Percentiles rank a stretch among this genome's conserved stretches.
phyloP scores from a whole-genome alignment of 2,329 filamentous ascomycete genomes.

The Conoideocrella luteorostrata region DNA sequence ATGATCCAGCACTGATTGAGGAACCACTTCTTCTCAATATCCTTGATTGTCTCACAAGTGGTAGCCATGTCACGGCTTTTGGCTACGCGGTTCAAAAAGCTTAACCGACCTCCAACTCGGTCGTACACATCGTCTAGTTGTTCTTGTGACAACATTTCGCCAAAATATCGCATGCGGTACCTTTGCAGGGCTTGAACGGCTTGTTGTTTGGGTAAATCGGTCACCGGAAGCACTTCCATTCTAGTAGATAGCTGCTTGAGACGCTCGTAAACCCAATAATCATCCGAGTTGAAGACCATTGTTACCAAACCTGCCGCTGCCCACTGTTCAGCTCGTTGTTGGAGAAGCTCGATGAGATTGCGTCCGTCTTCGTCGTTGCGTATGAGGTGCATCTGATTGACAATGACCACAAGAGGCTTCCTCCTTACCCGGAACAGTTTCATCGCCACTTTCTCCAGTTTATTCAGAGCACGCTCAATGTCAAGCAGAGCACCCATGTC shows the following conservation, averaged over 20 bases:
- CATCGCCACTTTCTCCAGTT: slow-evolving; percentile 91
- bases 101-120: slow-evolving; percentile 78
- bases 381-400: slow-evolving; percentile 89
- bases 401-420: slow-evolving; percentile 78
- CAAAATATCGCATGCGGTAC: slow-evolving; percentile 75
- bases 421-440: slow-evolving; percentile 54
- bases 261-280: slow-evolving; percentile 97
- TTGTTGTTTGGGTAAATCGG: slow-evolving; percentile 71
- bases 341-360: slow-evolving; percentile 86
- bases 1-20: slow-evolving; percentile 71
- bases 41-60: slow-evolving; percentile 68
- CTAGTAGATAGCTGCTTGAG: slow-evolving; percentile 87
- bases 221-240: slow-evolving; percentile 87
- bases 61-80: slow-evolving; percentile 73
- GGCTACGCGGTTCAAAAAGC: slow-evolving; percentile 85
- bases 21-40: slow-evolving; percentile 69
- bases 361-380: slow-evolving; percentile 89
- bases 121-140: slow-evolving; percentile 75
- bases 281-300: slow-evolving; percentile 90
- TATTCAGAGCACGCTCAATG: slow-evolving; percentile 95
- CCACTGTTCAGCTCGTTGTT: slow-evolving; percentile 95
- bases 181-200: slow-evolving; percentile 70
- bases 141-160: slow-evolving; percentile 47
- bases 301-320: slow-evolving; percentile 87
- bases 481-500: slow-evolving; percentile 90